phyloP scores from a whole-genome alignment of 202 grass and related monocot species.

The Bolboschoenoplectus hybrid region DNA sequence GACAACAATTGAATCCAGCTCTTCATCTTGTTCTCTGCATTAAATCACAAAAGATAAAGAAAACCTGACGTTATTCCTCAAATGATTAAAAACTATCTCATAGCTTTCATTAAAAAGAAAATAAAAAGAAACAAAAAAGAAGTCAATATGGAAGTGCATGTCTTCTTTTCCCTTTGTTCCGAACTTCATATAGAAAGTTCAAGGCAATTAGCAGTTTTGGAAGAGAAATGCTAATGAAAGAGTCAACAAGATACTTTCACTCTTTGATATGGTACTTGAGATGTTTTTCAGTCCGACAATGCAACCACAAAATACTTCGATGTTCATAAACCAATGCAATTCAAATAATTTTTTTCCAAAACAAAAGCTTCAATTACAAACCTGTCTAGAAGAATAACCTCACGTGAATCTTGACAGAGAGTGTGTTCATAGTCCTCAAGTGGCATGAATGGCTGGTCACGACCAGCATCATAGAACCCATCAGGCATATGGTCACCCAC shows the following conservation, averaged over 20 bases:
- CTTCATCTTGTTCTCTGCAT: conserved; percentile 86
- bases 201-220: conserved; percentile 3
- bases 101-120: conserved; percentile 21
- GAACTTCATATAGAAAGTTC: background rate
- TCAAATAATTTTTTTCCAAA: background rate
- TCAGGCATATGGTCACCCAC: conserved; percentile 87
- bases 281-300: background rate
- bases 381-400: conserved; percentile 99
- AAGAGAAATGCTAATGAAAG: background rate
- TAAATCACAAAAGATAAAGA: conserved; percentile 45
- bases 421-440: conserved; percentile 76
- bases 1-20: conserved; percentile 85
- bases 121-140: conserved; percentile 5
- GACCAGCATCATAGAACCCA: conserved; percentile 97
- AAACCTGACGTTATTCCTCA: background rate
- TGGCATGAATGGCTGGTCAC: conserved; percentile 81
- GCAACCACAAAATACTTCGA: background rate
- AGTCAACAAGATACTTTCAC: background rate
- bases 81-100: background rate
- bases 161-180: background rate
- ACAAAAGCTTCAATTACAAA: conserved; percentile 35
- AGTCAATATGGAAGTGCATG: conserved; percentile 4
- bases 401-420: conserved; percentile 66
- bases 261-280: background rate
- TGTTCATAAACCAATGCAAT: background rate